phyloP scores from a whole-genome alignment of 139 green algal species.

The Eudorina sp. region DNA sequence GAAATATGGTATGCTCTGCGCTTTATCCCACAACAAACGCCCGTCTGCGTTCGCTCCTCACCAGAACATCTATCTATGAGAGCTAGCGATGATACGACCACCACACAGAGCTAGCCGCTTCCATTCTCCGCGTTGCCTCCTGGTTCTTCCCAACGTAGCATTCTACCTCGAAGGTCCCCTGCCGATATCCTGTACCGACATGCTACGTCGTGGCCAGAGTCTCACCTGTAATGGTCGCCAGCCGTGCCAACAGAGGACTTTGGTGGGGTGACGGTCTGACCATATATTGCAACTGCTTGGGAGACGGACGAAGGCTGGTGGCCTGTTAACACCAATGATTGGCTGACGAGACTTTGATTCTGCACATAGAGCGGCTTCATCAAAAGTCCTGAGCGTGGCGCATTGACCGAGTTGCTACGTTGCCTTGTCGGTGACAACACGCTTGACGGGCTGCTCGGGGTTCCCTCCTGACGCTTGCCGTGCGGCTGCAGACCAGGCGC shows the following conservation, averaged over 20 bases:
- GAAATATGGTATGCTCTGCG: too few relatives aligned
- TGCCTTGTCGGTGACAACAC: not conserved
- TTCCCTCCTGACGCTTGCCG: not conserved
- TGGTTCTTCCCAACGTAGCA: too few relatives aligned
- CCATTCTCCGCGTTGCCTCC: too few relatives aligned
- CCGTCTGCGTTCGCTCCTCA: too few relatives aligned
- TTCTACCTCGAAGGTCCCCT: too few relatives aligned
- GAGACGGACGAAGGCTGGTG: slow-evolving; percentile 18
- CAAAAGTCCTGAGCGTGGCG: not conserved
- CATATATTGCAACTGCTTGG: slow-evolving; percentile 10
- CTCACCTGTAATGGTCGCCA: slow-evolving; percentile 6
- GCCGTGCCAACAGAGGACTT: not conserved
- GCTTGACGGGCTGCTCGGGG: slow-evolving; percentile 2
- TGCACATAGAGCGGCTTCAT: slow-evolving; percentile 10
- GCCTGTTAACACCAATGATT: not conserved
- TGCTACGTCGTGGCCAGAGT: not conserved
- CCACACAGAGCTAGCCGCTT: too few relatives aligned
- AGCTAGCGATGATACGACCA: too few relatives aligned
- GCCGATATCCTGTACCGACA: too few relatives aligned
- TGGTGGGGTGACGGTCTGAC: not conserved
- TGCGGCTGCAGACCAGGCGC: not conserved
- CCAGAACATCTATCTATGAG: too few relatives aligned
- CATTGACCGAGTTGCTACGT: not conserved
- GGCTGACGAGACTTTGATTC: not conserved
- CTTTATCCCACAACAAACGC: too few relatives aligned